A percentile compares a stretch with the other conserved stretches of the same genome.
Conservation (phyloP, 768 basidiomycete species). For the Lactifluus volemus region DNA sequence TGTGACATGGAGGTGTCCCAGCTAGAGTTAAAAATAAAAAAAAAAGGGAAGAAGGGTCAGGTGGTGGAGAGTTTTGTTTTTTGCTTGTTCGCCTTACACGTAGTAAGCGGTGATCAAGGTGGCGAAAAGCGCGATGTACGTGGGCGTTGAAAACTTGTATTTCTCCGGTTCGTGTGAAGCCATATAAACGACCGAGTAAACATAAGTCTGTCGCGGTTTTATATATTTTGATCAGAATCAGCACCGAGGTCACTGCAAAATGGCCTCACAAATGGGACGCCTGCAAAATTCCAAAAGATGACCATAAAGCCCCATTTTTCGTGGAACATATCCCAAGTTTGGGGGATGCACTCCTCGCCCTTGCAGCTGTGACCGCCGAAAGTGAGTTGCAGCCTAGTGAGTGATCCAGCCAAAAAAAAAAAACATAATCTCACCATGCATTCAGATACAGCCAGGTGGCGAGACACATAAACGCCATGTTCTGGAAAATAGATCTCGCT, state of each 20-base stretch:
- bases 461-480: conserved; percentile 94
- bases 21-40: conserved; percentile 32
- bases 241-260: background rate
- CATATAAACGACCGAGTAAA: conserved; percentile 98
- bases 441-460: conserved; percentile 97
- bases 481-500: conserved; percentile 36
- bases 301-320: conserved; percentile 99
- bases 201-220: conserved; percentile 60
- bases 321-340: conserved; percentile 99
- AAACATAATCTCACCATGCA: conserved; percentile 54
- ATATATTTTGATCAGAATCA: background rate
- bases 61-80: background rate
- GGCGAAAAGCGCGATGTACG: conserved; percentile 63
- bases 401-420: too few species aligned
- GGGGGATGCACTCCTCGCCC: conserved; percentile 90
- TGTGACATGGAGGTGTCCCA: conserved; percentile 96
- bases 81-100: conserved; percentile 43
- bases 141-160: conserved; percentile 77
- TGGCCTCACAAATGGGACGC: conserved; percentile 74
- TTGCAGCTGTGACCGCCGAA: conserved; percentile 48
- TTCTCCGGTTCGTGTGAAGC: conserved; percentile 82
- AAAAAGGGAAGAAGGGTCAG: background rate
- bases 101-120: conserved; percentile 80
- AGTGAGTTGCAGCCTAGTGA: background rate
- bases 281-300: conserved; percentile 96